Evolutionary conservation across 2,329 filamentous ascomycete genomes (phyloP).

Genomic region (Fusarium secorum): DNA sequence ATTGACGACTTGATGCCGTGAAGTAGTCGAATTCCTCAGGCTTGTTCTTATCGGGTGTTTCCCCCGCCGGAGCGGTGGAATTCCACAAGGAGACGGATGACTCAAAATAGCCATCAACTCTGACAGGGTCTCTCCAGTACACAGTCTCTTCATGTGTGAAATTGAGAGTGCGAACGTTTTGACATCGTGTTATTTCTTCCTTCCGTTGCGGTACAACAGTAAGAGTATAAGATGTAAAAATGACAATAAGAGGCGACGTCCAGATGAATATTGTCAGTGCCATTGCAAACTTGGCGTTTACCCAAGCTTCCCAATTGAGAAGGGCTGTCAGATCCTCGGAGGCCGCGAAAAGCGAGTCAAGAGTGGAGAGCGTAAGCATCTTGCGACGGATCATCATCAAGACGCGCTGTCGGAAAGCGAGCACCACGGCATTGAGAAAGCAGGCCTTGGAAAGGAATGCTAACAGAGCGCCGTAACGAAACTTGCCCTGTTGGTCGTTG

Average conservation of each 20-base stretch:
- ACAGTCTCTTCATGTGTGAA: conserved; percentile 32
- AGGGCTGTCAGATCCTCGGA: conserved; percentile 38
- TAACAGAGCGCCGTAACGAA: conserved; percentile 34
- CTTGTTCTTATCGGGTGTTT: neutral
- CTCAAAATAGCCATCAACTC: conserved; percentile 17
- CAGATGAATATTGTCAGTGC: conserved; percentile 39
- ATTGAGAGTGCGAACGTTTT: conserved; percentile 38
- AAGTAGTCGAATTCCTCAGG: conserved; percentile 38
- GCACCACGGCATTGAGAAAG: conserved; percentile 37
- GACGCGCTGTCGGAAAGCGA: conserved; percentile 39
- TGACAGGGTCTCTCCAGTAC: conserved; percentile 24
- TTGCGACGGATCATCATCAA: conserved; percentile 42
- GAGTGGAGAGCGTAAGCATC: conserved; percentile 37
- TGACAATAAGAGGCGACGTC: conserved; percentile 40
- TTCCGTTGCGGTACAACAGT: conserved; percentile 19
- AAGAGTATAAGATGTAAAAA: conserved; percentile 39
- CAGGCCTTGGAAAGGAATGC: conserved; percentile 41
- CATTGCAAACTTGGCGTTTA: conserved; percentile 40
- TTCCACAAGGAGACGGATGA: conserved; percentile 36
- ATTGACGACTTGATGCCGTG: conserved; percentile 29
- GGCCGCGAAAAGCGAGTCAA: conserved; percentile 40
- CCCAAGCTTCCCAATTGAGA: conserved; percentile 38
- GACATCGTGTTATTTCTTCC: conserved; percentile 25
- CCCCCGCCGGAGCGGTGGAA: conserved; percentile 6
- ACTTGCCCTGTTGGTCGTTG: conserved; percentile 33